Percentiles rank a stretch among this genome's conserved stretches.
phyloP scores from a whole-genome alignment of 2,329 filamentous ascomycete species.

The Mollisia scopiformis region DNA sequence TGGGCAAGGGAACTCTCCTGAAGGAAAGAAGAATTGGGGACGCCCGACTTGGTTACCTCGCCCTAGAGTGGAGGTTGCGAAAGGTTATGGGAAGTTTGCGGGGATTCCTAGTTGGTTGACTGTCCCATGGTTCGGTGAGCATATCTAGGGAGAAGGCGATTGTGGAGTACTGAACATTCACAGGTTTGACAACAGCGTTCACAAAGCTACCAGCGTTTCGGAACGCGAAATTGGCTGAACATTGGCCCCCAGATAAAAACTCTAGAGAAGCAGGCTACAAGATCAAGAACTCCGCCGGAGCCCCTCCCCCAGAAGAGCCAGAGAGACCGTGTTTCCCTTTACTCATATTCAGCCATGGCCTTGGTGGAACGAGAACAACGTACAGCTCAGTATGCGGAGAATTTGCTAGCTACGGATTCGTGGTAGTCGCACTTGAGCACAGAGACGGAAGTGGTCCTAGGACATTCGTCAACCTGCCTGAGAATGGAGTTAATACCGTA shows the following conservation, averaged over 20 bases:
- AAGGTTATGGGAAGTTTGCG: slow-evolving; percentile 65
- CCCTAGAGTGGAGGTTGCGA: slow-evolving; percentile 56
- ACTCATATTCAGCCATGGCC: slow-evolving; percentile 67
- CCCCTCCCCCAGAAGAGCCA: slow-evolving; percentile 40
- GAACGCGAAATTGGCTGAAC: slow-evolving; percentile 59
- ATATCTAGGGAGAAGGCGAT: neutral
- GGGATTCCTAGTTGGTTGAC: slow-evolving; percentile 51
- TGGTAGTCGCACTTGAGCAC: slow-evolving; percentile 68
- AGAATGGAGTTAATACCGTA: slow-evolving; percentile 41
- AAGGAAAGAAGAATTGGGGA: slow-evolving; percentile 47
- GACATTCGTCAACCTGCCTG: slow-evolving; percentile 60
- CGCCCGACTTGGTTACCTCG: slow-evolving; percentile 65
- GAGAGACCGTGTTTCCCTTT: slow-evolving; percentile 58
- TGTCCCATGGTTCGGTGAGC: slow-evolving; percentile 53
- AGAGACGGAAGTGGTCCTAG: slow-evolving; percentile 65
- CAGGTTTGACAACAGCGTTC: slow-evolving; percentile 56
- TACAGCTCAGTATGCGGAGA: slow-evolving; percentile 67
- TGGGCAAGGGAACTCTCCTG: slow-evolving; percentile 40
- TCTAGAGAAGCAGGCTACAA: slow-evolving; percentile 39
- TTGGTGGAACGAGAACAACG: slow-evolving; percentile 64
- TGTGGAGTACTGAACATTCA: neutral
- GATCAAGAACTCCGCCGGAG: slow-evolving; percentile 44
- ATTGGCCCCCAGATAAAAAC: slow-evolving; percentile 52
- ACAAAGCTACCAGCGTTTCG: slow-evolving; percentile 67
- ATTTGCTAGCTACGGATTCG: slow-evolving; percentile 67